Base-by-base conservation (phyloP, 441 rosid genomes). In the Rhodomyrtus psidioides region DNA sequence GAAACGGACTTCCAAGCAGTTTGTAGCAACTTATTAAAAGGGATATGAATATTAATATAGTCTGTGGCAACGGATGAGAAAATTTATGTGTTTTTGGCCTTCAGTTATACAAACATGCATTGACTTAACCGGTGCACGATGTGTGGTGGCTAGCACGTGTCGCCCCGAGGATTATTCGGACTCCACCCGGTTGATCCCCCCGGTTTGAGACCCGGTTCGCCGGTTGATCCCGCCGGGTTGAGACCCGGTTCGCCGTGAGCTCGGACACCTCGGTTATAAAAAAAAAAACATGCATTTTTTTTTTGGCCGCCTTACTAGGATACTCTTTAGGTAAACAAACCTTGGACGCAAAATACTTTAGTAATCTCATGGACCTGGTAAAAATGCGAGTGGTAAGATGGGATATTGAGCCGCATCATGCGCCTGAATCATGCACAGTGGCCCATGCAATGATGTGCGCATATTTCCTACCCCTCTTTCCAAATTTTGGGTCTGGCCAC, bases 251-350 rank as follows among this genome's bases (percentile, higher is more conserved):
- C n/a, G n/a, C n/a, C n/a, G n/a, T n/a, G n/a, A n/a, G n/a, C n/a
- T n/a, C n/a, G n/a, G n/a, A n/a, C n/a, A n/a, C n/a, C n/a, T n/a
- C n/a, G n/a, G n/a, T n/a, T n/a, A n/a, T n/a, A n/a, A n/a, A n/a
- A n/a, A n/a, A n/a, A n/a, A n/a, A 34, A 34, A 12, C 14, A 0
- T 34, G 0, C 10, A 34, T 34, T 19, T 65, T 19, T 55, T 55
- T 65, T 65, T 5, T 19, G n/a, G n/a, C 26, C 79, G 34, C 21
- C 1, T 65, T 65, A 34, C 2, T 34, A 9, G 79, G 14, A 65
- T 34, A 62, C 13, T 62, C 44, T 30, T 62, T 30, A 9, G 44
- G 24, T 30, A 42, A 62, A 34, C 44, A 30, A 62, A 62, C 24
- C 24, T 30, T 9, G 44, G 75, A 30, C 19, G 24, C 34, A 62